These are phyloP conservation scores for Boletus semigastroideus DNA, from an alignment of 1,284 basidiomycete species.

Conservation along the genomic window DNA sequence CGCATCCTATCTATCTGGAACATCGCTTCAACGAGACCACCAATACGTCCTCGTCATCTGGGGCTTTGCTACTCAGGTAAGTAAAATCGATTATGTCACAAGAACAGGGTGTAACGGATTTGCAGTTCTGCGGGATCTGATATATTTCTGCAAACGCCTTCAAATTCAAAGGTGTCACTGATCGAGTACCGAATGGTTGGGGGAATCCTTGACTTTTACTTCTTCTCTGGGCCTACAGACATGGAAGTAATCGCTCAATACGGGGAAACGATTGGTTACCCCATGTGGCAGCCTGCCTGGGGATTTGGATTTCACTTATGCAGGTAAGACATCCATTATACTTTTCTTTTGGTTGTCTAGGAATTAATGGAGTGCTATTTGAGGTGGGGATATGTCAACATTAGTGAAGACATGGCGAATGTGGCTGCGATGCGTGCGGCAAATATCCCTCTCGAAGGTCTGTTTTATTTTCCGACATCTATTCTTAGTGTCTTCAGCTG, in stretches of 20 bases:
- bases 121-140: conserved; percentile 58
- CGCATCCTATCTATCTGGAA: conserved; percentile 68
- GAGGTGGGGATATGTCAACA: conserved; percentile 56
- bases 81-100: not conserved
- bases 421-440: conserved; percentile 62
- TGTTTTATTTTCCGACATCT: conserved; percentile 5
- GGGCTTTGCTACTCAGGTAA: conserved; percentile 67
- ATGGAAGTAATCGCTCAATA: conserved; percentile 69
- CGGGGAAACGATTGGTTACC: conserved; percentile 55
- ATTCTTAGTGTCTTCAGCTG: not conserved
- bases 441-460: conserved; percentile 65
- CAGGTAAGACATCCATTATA: conserved; percentile 1
- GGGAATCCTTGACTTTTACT: conserved; percentile 71
- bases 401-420: conserved; percentile 49
- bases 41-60: conserved; percentile 57
- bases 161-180: conserved; percentile 47
- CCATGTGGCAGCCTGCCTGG: conserved; percentile 68
- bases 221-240: conserved; percentile 70
- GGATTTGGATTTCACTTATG: conserved; percentile 73
- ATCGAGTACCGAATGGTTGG: conserved; percentile 65
- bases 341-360: not conserved
- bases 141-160: conserved; percentile 59
- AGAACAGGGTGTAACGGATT: not conserved
- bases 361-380: not conserved
- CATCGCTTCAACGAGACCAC: conserved; percentile 55